Evolutionary conservation across 208 protist species (phyloP).

Genomic region (Balamuthia mandrillaris): DNA sequence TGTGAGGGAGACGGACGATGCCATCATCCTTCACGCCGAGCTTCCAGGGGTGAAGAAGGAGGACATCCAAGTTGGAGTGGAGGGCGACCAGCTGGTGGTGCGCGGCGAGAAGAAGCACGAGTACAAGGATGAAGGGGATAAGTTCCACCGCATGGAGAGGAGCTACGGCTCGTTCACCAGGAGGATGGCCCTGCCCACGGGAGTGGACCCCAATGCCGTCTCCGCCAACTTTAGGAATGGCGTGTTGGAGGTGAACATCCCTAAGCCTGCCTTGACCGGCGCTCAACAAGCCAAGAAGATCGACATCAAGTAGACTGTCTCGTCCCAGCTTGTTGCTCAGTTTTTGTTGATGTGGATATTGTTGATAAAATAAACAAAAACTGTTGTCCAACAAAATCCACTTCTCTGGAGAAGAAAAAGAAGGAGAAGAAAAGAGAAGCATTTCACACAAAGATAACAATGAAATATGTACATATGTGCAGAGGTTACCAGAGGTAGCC

Average conservation of each 20-base stretch:
- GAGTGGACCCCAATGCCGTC: not conserved
- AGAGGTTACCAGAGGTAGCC: too few species aligned
- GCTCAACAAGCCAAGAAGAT: not conserved
- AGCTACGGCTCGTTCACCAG: not conserved
- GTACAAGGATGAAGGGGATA: constrained; percentile 10
- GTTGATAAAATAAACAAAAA: too few species aligned
- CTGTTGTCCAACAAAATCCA: too few species aligned
- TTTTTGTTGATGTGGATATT: too few species aligned
- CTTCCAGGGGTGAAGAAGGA: not conserved
- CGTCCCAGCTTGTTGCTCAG: too few species aligned
- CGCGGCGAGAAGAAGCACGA: not conserved
- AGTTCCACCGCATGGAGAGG: not conserved
- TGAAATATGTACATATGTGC: too few species aligned
- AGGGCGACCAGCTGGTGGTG: not conserved
- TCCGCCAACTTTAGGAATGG: constrained; percentile 6
- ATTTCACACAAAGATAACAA: too few species aligned
- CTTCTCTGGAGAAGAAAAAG: too few species aligned
- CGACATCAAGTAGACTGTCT: too few species aligned
- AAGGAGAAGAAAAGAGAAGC: too few species aligned
- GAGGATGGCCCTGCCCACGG: not conserved
- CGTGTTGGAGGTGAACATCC: constrained; percentile 8
- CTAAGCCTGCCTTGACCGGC: not conserved
- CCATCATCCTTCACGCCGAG: not conserved
- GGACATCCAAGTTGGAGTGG: not conserved
- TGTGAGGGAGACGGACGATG: not conserved